Evolutionary conservation across 2,329 filamentous ascomycete species (phyloP), one percentile per base, ranked within the genome.

Genomic region (Penicillium vulpinum): DNA sequence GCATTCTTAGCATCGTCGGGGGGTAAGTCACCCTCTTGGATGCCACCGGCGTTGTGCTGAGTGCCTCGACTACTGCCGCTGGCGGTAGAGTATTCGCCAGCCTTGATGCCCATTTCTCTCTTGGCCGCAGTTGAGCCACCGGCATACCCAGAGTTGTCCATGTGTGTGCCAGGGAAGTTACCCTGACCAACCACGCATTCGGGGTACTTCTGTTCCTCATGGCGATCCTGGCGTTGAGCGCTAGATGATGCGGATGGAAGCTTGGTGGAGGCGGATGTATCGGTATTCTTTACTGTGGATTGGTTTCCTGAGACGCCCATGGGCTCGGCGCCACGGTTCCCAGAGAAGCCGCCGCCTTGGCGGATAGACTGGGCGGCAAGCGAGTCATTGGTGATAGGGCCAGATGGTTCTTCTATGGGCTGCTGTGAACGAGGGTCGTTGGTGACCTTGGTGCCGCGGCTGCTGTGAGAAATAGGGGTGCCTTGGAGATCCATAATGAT

Each of bases 291-390:
- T 50, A 83, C 77, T 21, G 80, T 87, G 33, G 80, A 84, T 45
- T 80, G 78, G n/a, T 66, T 63, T 40, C 82, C 82, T 9, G 77
- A 75, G 48, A 85, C 81, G 15, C 74, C 70, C 31, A 77, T 76
- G 6, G 79, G 78, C 39, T 80, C 77, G 18, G 80, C 79, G 59
- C 81, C 78, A 24, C 80, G 77, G 74, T 90, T 89, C 55, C 81
- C 72, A 39, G 81, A 77, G 66, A 90, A 91, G 13, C 73, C 77
- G 62, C 88, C 89, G 56, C 81, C 81, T 22, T 77, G 64, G 45
- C 79, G 76, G 57, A 85, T 75, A 0, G 90, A 94, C 67, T 93
- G 87, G 57, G 85, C 88, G 11, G 91, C 91, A 5, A 95, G 85
- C 7, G 89, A 93, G 74, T 88, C 89, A 15, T 82, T 78, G 43